Base-by-base conservation (phyloP, 176 grass and related monocot genomes). In the Rhynchospora breviuscula region DNA sequence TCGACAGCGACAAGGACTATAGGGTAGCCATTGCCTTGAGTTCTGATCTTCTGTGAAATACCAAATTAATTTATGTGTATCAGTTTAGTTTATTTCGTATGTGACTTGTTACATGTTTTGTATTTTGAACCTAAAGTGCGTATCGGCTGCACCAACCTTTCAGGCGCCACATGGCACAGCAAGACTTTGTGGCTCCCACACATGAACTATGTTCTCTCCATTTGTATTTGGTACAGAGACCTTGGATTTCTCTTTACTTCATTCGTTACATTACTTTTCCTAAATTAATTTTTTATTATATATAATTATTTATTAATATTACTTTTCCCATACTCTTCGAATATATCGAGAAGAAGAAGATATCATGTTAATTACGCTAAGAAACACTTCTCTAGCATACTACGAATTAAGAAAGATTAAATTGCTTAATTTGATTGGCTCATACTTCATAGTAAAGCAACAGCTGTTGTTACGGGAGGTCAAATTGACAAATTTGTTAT, bases 141-240 rank as follows among this genome's bases (percentile, higher is more conserved):
- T 23, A 52, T 8, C 70, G 19, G n/a, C 43, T 11, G 3, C 22
- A 76, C 72, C 48, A 76, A 75, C 48, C 72, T 26, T 53, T 76
- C 23, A 76, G 72, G 22, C 46, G 22, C 72, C 72, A 76, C 46
- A 29, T 76, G 72, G 48, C 19, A 75, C 71, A 54, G 47, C 71
- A 25, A 25, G 47, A 75, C 45, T 26, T 75, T 8, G 47, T 76
- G 72, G 47, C 14, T 6, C 72, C 19, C 69, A 25, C 19, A 6
- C 0, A 6, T 25, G n/a, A n/a, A 49, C 1, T 2, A 13, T 74
- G 0, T 0, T 51, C 45, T 74, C 69, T 74, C 69, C 69, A 74
- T 74, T 74, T 74, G 18, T 46, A 74, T 74, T 74, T 74, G 18
- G 6, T 74, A 1, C 8, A n/a, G n/a, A 21, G 21, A 25, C 22